A percentile compares a stretch with the other conserved stretches of the same genome.
Conservation (phyloP, 805 yeast genomes). For the Pichia manshurica region DNA sequence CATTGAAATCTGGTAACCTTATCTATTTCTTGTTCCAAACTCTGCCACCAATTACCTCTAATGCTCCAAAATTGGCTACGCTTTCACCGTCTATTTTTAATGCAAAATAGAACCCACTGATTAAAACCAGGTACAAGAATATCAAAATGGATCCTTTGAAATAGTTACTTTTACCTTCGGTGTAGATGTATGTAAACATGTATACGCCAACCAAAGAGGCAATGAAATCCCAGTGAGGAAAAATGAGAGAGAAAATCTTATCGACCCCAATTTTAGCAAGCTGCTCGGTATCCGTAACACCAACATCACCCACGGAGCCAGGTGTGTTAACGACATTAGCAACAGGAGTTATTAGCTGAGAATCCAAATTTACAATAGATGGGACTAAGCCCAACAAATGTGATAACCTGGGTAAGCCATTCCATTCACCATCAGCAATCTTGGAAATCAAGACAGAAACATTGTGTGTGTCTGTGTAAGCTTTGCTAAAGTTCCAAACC, state of each 20-base stretch:
- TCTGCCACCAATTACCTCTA: conserved; percentile 2
- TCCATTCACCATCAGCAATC: conserved; percentile 1
- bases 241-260: conserved; percentile 69
- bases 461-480: not conserved
- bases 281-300: not conserved
- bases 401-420: conserved; percentile 14
- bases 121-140: conserved; percentile 66
- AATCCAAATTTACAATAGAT: not conserved
- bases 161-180: conserved; percentile 94
- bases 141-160: conserved; percentile 90
- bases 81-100: conserved; percentile 31
- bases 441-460: conserved; percentile 3
- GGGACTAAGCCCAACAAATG: conserved; percentile 4
- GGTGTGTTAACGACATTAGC: not conserved
- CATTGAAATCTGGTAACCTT: no score
- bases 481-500: conserved; percentile 34
- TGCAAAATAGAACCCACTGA: conserved; percentile 75
- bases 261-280: conserved; percentile 11
- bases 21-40: conserved; percentile 3
- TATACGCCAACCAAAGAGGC: conserved; percentile 82
- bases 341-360: not conserved
- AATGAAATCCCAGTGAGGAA: conserved; percentile 93
- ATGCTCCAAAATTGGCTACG: conserved; percentile 1
- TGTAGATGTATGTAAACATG: conserved; percentile 86
- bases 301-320: not conserved